These are phyloP conservation scores for Chlamydomonas eustigma DNA, from an alignment of 139 green algal genomes.

Conservation along the genomic window DNA sequence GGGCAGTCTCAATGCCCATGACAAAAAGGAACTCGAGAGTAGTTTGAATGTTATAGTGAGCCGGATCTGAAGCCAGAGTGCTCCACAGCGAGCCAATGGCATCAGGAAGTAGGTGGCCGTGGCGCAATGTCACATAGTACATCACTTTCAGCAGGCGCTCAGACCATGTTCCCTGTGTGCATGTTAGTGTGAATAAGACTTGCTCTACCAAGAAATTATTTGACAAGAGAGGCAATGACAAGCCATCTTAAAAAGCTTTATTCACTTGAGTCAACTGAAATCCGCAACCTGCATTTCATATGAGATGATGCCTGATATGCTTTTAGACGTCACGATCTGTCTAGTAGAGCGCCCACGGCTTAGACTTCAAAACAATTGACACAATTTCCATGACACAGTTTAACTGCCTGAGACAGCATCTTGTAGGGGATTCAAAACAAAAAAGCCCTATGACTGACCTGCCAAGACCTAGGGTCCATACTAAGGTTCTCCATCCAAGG, in stretches of 20 bases:
- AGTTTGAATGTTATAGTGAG: conserved; percentile 69
- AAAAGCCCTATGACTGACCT: not conserved
- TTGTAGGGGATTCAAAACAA: not conserved
- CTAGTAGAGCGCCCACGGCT: no score
- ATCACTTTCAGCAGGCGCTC: conserved; percentile 79
- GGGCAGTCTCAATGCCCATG: not conserved
- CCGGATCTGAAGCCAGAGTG: conserved; percentile 50
- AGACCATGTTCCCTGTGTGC: conserved; percentile 60
- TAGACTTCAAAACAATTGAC: no score
- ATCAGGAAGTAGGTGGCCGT: conserved; percentile 50
- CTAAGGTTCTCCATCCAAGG: conserved; percentile 89
- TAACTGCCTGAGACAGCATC: no score
- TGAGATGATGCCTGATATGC: no score
- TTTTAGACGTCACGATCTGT: no score
- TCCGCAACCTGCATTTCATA: no score
- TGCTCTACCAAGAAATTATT: no score
- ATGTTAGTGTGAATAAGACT: no score
- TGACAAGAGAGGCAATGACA: no score
- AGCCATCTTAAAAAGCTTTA: no score
- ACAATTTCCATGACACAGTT: no score
- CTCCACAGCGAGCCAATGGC: conserved; percentile 81
- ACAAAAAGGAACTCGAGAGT: conserved; percentile 80
- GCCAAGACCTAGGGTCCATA: not conserved
- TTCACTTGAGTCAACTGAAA: no score
- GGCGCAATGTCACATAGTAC: conserved; percentile 76